These are phyloP conservation scores for Persicaria maculosa DNA, from an alignment of 148 eudicot species.

Conservation along the genomic window DNA sequence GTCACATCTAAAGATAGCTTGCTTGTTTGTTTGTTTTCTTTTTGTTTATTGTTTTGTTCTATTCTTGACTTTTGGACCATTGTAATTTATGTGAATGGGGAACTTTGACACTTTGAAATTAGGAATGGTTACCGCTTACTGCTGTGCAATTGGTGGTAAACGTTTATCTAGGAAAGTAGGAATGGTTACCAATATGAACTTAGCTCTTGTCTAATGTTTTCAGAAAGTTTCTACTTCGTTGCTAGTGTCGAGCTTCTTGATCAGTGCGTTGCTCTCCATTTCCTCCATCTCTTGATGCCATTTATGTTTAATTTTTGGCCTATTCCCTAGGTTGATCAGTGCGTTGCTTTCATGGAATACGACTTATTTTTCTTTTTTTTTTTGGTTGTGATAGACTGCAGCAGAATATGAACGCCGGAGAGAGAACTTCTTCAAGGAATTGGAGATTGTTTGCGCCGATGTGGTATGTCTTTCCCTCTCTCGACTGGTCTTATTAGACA, in stretches of 20 bases:
- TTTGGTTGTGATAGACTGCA: slow-evolving; percentile 43
- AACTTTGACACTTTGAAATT: no score
- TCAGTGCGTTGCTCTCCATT: neutral
- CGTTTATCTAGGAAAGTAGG: no score
- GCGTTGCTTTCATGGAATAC: neutral
- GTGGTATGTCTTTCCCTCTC: slow-evolving; percentile 49
- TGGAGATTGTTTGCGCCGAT: slow-evolving; percentile 77
- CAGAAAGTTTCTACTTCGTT: neutral
- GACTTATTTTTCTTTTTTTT: slow-evolving; percentile 3
- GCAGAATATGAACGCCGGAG: slow-evolving; percentile 68
- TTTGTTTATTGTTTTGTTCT: neutral
- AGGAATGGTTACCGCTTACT: no score
- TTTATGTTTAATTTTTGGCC: neutral
- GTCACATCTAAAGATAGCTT: neutral
- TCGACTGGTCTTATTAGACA: slow-evolving; percentile 6
- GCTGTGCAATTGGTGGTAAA: no score
- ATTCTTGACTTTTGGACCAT: neutral
- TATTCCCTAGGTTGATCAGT: neutral
- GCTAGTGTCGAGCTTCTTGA: neutral
- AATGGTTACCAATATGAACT: no score
- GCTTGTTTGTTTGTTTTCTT: neutral
- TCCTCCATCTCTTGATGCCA: neutral
- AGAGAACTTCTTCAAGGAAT: slow-evolving; percentile 86
- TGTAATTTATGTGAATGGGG: no score
- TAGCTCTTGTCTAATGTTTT: neutral